Conservation (phyloP, 1,284 basidiomycete species). For the Sparassis latifolia region DNA sequence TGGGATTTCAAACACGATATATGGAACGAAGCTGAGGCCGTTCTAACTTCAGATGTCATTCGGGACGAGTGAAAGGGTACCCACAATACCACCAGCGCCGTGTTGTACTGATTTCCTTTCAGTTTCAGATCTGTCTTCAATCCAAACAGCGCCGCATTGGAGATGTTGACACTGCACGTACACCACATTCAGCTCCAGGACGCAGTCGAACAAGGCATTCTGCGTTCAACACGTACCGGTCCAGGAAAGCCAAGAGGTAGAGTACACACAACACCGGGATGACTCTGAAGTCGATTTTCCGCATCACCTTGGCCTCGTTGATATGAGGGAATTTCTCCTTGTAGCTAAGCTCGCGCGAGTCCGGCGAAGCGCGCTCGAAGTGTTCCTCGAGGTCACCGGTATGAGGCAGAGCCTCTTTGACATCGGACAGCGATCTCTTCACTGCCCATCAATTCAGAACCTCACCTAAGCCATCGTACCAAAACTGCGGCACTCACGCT, state of each 20-base stretch:
- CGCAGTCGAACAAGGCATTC: not conserved
- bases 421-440: too few relatives aligned
- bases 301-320: slow-evolving; percentile 21
- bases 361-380: too few relatives aligned
- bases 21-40: slow-evolving; percentile 23
- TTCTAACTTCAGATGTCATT: too few relatives aligned
- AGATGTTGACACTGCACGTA: slow-evolving; percentile 23
- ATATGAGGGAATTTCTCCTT: slow-evolving; percentile 16
- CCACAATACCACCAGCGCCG: slow-evolving; percentile 27
- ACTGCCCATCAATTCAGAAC: too few relatives aligned
- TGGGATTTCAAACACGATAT: slow-evolving; percentile 27
- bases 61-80: slow-evolving; percentile 2
- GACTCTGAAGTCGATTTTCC: slow-evolving; percentile 26
- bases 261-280: slow-evolving; percentile 24
- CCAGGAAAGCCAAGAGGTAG: slow-evolving; percentile 26
- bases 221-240: slow-evolving; percentile 22
- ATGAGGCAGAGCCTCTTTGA: too few relatives aligned
- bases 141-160: slow-evolving; percentile 25
- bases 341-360: too few relatives aligned
- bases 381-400: too few relatives aligned
- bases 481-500: too few relatives aligned
- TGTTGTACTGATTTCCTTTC: slow-evolving; percentile 23
- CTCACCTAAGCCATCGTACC: too few relatives aligned
- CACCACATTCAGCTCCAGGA: too few relatives aligned
- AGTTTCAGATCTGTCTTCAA: slow-evolving; percentile 24